Evolutionary conservation across 805 yeast species (phyloP).

Genomic region (Wickerhamomyces chambardii): DNA sequence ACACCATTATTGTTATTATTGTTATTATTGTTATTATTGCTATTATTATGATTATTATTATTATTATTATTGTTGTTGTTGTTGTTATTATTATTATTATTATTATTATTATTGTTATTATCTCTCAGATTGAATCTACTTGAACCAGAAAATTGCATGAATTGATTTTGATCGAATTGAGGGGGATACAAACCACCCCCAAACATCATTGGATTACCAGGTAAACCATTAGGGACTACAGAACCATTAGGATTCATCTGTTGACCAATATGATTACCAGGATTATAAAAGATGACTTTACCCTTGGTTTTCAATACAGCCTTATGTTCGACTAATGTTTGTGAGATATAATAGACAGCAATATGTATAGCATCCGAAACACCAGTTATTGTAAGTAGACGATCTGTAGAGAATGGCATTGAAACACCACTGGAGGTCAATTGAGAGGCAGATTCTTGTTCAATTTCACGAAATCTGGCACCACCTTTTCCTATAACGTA

Average conservation of each 20-base stretch:
- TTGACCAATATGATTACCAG: slow-evolving; percentile 21
- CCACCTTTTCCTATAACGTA: slow-evolving; percentile 76
- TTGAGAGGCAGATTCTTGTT: slow-evolving; percentile 71
- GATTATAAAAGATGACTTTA: slow-evolving; percentile 50
- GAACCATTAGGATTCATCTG: not conserved
- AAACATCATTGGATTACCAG: slow-evolving; percentile 8
- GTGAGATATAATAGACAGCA: slow-evolving; percentile 68
- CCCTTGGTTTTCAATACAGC: slow-evolving; percentile 30
- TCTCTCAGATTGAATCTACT: not conserved
- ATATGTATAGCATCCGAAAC: slow-evolving; percentile 85
- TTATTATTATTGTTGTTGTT: not conserved
- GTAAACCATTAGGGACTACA: slow-evolving; percentile 3
- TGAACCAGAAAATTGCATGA: not conserved
- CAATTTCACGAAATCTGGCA: slow-evolving; percentile 67
- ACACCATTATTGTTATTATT: not conserved
- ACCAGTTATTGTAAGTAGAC: slow-evolving; percentile 61
- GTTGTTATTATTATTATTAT: not conserved
- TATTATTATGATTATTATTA: not conserved
- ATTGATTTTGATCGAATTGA: slow-evolving; percentile 1
- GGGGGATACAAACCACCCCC: slow-evolving; percentile 2
- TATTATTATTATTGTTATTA: not conserved
- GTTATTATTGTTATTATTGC: not conserved
- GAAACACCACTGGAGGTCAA: slow-evolving; percentile 66
- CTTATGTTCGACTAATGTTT: slow-evolving; percentile 54
- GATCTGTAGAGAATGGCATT: slow-evolving; percentile 70